Evolutionary conservation across 169 alveolate genomes (phyloP).

Genomic region (Cryptosporidium viatorum): DNA sequence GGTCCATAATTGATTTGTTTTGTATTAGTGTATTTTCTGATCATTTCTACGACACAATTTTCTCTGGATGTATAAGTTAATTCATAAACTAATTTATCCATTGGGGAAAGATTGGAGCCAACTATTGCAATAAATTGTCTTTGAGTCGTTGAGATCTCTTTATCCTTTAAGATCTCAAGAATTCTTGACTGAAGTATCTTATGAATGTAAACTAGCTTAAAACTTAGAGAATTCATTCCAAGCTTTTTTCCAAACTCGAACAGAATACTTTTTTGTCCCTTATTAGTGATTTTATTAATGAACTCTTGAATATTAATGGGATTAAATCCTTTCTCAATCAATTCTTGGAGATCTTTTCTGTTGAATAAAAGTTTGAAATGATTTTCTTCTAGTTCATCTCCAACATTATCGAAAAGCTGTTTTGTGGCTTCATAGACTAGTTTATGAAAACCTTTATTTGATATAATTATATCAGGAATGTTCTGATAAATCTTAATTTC

Average conservation of each 20-base stretch:
- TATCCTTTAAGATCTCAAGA: background rate
- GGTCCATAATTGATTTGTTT: background rate
- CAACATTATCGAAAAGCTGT: background rate
- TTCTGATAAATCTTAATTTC: conserved; percentile 30
- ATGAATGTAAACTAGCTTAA: conserved; percentile 3
- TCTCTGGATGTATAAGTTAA: conserved; percentile 13
- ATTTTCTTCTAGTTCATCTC: conserved; percentile 5
- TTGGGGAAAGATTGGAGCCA: background rate
- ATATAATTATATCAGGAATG: conserved; percentile 22
- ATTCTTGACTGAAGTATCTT: background rate
- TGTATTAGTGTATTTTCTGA: background rate
- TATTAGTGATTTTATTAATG: background rate
- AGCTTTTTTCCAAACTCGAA: conserved; percentile 36
- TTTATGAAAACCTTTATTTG: conserved; percentile 17
- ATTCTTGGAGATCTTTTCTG: background rate
- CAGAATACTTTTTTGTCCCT: background rate
- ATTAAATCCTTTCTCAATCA: conserved; percentile 31
- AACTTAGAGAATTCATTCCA: conserved; percentile 43
- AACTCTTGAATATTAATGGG: conserved; percentile 21
- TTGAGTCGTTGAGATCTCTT: background rate
- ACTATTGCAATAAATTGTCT: conserved; percentile 13
- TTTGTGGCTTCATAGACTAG: background rate
- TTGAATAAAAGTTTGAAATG: conserved; percentile 5
- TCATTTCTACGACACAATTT: conserved; percentile 38
- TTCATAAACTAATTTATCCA: conserved; percentile 33